These are phyloP conservation scores for Xylaria castorea DNA, from an alignment of 495 filamentous ascomycete genomes.

Conservation along the genomic window DNA sequence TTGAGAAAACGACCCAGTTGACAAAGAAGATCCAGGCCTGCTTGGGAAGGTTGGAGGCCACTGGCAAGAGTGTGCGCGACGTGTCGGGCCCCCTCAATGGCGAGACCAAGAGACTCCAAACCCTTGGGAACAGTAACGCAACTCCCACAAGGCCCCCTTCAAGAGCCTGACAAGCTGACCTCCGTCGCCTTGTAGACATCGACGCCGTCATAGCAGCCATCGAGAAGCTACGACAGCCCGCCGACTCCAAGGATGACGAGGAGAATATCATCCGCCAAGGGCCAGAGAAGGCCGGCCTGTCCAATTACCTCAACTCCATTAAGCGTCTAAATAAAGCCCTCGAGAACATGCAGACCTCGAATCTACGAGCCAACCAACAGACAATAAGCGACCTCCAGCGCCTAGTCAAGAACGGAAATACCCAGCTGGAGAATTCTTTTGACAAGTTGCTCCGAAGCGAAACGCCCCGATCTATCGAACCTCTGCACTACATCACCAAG, in stretches of 20 bases:
- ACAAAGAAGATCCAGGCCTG: conserved; percentile 95
- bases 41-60: conserved; percentile 80
- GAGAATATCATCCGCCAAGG: conserved; percentile 89
- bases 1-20: conserved; percentile 71
- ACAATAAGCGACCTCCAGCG: conserved; percentile 80
- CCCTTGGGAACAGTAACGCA: conserved; percentile 71
- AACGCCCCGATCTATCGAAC: conserved; percentile 78
- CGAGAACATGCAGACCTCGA: conserved; percentile 79
- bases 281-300: conserved; percentile 77
- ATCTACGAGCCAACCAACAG: conserved; percentile 89
- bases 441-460: conserved; percentile 72
- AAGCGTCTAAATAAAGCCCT: conserved; percentile 86
- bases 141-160: background rate
- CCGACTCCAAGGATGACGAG: conserved; percentile 85
- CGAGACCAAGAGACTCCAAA: conserved; percentile 87
- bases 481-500: conserved; percentile 93
- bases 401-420: conserved; percentile 76
- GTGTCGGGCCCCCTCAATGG: conserved; percentile 92
- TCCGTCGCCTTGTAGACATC: conserved; percentile 64
- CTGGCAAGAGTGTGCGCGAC: conserved; percentile 86
- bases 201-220: conserved; percentile 85
- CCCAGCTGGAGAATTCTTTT: conserved; percentile 82
- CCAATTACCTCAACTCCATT: conserved; percentile 86
- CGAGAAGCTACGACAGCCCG: conserved; percentile 83
- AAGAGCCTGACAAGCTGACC: conserved; percentile 16